Percentiles rank a stretch among this genome's conserved stretches.
Conservation (phyloP, 2,329 filamentous ascomycete genomes). For the Coleophoma eucalyptorum region DNA sequence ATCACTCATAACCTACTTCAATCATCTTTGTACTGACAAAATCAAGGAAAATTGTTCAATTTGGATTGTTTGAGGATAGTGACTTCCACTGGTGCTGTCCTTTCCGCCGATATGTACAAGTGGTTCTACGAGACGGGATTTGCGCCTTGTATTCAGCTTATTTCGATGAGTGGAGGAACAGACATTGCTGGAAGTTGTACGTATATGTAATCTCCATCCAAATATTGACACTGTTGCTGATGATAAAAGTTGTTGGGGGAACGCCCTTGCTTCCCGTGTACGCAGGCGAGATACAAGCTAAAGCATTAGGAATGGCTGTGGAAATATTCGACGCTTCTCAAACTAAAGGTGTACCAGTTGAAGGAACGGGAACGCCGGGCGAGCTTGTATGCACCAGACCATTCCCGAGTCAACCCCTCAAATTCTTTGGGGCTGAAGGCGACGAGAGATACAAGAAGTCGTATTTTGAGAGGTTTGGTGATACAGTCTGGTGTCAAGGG, state of each 20-base stretch:
- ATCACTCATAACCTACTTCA: conserved; percentile 69
- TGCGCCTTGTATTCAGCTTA: conserved; percentile 60
- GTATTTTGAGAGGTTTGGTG: conserved; percentile 61
- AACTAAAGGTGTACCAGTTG: conserved; percentile 33
- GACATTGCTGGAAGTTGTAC: conserved; percentile 67
- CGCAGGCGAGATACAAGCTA: conserved; percentile 51
- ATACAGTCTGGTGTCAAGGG: conserved; percentile 75
- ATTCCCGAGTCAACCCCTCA: conserved; percentile 74
- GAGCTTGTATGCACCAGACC: conserved; percentile 68
- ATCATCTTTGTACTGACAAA: conserved; percentile 59
- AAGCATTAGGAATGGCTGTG: conserved; percentile 47
- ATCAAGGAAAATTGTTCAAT: conserved; percentile 62
- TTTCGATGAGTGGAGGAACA: conserved; percentile 74
- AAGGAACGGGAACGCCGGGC: conserved; percentile 58
- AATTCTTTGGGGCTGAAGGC: conserved; percentile 54
- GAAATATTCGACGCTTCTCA: conserved; percentile 61
- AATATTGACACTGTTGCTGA: not conserved
- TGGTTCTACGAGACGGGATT: conserved; percentile 72
- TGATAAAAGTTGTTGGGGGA: conserved; percentile 46
- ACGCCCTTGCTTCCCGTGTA: conserved; percentile 69
- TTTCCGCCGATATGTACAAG: conserved; percentile 72
- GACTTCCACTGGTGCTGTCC: conserved; percentile 76
- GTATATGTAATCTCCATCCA: conserved; percentile 13
- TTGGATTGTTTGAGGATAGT: conserved; percentile 66
- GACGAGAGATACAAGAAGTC: conserved; percentile 44